Conservation (phyloP, 129 eudicot genomes). For the Logfia minima region DNA sequence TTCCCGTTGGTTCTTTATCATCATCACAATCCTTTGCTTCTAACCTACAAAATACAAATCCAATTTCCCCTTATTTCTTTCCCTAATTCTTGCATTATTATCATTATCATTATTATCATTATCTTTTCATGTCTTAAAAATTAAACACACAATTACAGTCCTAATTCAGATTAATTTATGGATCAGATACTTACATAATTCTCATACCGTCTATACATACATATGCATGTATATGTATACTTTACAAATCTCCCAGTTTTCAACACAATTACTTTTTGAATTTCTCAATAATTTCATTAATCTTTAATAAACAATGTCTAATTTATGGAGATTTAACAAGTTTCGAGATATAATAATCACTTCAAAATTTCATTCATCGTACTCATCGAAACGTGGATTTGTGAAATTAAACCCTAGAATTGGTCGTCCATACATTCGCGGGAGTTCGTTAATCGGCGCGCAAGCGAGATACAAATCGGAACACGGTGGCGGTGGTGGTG, state of each 20-base stretch:
- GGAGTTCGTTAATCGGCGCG: slow-evolving; percentile 34
- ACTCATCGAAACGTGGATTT: slow-evolving; percentile 1
- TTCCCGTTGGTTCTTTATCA: slow-evolving; percentile 8
- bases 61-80: slow-evolving; percentile 8
- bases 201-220: background rate
- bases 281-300: background rate
- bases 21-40: slow-evolving; percentile 33
- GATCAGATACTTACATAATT: slow-evolving; percentile 19
- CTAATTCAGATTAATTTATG: slow-evolving; percentile 30
- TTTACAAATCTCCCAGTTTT: too few relatives aligned
- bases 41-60: slow-evolving; percentile 1
- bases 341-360: slow-evolving; percentile 16
- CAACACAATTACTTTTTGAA: background rate
- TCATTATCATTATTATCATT: too few relatives aligned
- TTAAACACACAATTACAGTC: background rate
- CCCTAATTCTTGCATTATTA: background rate
- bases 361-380: background rate
- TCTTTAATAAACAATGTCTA: slow-evolving; percentile 39
- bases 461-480: slow-evolving; percentile 73
- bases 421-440: slow-evolving; percentile 39
- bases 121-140: too few relatives aligned
- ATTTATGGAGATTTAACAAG: slow-evolving; percentile 53
- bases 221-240: background rate
- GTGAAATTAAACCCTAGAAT: slow-evolving; percentile 8
- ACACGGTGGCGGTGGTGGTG: slow-evolving; percentile 41